Percentiles rank a stretch among this genome's conserved stretches.
Evolutionary conservation across 2,329 filamentous ascomycete genomes (phyloP).

Genomic region (Fusarium tanahbumbuense): DNA sequence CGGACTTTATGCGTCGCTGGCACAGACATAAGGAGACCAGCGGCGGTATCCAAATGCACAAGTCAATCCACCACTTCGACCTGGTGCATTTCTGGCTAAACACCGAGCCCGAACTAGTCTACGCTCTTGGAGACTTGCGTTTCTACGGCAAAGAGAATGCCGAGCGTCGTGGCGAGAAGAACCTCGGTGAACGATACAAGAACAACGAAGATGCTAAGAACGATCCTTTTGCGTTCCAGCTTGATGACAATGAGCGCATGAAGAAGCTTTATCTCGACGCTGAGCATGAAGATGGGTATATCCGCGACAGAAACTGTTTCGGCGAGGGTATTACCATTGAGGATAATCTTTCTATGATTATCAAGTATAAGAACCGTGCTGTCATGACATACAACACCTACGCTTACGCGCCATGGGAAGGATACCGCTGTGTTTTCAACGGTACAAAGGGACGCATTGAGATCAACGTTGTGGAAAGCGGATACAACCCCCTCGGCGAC

Average conservation of each 20-base stretch:
- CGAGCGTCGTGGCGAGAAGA: constrained; percentile 62
- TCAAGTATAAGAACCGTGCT: constrained; percentile 66
- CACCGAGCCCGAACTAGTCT: constrained; percentile 65
- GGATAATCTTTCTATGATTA: constrained; percentile 70
- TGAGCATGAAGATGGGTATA: constrained; percentile 71
- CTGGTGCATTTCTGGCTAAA: constrained; percentile 71
- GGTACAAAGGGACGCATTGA: constrained; percentile 69
- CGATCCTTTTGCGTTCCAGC: constrained; percentile 69
- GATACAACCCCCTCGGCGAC: constrained; percentile 69
- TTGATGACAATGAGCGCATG: constrained; percentile 63
- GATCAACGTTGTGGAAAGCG: constrained; percentile 70
- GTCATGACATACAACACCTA: constrained; percentile 68
- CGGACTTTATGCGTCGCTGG: constrained; percentile 73
- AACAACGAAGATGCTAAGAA: constrained; percentile 61
- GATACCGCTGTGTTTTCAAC: constrained; percentile 68
- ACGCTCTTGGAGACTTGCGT: constrained; percentile 66
- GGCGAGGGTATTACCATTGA: constrained; percentile 72
- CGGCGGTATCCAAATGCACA: constrained; percentile 70
- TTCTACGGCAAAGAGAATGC: constrained; percentile 73
- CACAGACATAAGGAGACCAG: constrained; percentile 70
- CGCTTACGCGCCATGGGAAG: constrained; percentile 73
- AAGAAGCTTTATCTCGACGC: constrained; percentile 70
- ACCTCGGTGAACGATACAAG: constrained; percentile 62
- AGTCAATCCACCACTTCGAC: constrained; percentile 73
- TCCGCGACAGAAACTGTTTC: constrained; percentile 71